Evolutionary conservation across 2,329 filamentous ascomycete species (phyloP).

Genomic region (Daldinia sp.): DNA sequence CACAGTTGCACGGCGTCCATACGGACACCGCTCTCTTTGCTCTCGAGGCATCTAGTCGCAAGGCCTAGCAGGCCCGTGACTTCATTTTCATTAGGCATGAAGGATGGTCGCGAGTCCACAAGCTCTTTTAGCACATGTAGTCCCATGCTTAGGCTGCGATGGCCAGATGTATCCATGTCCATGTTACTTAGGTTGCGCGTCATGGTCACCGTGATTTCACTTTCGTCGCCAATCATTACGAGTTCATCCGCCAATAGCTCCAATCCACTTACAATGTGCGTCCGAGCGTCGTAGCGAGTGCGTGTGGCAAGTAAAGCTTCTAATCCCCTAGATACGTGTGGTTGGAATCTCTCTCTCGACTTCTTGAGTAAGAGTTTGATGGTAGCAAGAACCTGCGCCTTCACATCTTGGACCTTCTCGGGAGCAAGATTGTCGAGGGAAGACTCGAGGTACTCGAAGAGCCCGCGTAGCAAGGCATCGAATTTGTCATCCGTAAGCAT

Average conservation of each 20-base stretch:
- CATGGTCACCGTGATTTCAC: conserved; percentile 66
- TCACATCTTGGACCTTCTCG: conserved; percentile 75
- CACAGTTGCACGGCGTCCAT: conserved; percentile 85
- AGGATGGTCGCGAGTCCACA: conserved; percentile 58
- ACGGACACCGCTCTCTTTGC: conserved; percentile 67
- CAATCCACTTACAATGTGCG: conserved; percentile 77
- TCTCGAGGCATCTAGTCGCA: conserved; percentile 66
- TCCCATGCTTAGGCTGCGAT: conserved; percentile 67
- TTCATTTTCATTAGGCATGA: conserved; percentile 60
- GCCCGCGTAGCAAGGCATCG: conserved; percentile 69
- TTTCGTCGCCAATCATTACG: conserved; percentile 68
- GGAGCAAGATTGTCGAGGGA: conserved; percentile 61
- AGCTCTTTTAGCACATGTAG: conserved; percentile 69
- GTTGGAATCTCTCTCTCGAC: conserved; percentile 70
- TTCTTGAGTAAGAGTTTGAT: conserved; percentile 76
- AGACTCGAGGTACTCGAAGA: conserved; percentile 77
- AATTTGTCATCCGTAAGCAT: conserved; percentile 74
- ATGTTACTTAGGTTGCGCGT: conserved; percentile 57
- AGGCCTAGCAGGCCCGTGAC: conserved; percentile 60
- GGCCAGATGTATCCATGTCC: conserved; percentile 55
- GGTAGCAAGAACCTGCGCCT: conserved; percentile 77
- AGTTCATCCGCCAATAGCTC: conserved; percentile 78
- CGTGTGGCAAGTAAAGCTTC: conserved; percentile 72
- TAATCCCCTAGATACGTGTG: conserved; percentile 73
- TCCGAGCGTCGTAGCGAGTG: conserved; percentile 70